These are phyloP conservation scores for Xylogone sp. DNA, from an alignment of 2,329 filamentous ascomycete genomes.

Conservation along the genomic window DNA sequence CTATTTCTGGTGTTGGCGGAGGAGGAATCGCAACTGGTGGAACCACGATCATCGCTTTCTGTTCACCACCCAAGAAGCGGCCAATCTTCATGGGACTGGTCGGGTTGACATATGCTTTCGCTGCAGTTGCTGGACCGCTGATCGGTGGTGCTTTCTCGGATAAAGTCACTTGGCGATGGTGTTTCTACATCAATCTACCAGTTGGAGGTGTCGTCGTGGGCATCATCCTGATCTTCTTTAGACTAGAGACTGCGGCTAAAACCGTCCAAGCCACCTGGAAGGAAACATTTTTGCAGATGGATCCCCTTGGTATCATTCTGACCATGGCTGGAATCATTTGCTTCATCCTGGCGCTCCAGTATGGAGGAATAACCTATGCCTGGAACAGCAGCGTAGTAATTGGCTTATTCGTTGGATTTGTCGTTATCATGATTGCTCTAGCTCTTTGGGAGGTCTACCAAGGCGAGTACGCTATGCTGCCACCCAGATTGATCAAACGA, in stretches of 20 bases:
- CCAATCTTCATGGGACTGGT: slow-evolving; percentile 28
- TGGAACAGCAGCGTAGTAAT: slow-evolving; percentile 37
- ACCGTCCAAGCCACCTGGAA: slow-evolving; percentile 28
- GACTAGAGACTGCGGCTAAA: slow-evolving; percentile 31
- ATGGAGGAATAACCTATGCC: slow-evolving; percentile 35
- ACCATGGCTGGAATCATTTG: slow-evolving; percentile 37
- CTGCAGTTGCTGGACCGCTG: slow-evolving; percentile 23
- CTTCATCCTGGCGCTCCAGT: slow-evolving; percentile 40
- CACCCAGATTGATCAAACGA: slow-evolving; percentile 34
- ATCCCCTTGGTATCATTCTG: slow-evolving; percentile 36
- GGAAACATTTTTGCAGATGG: slow-evolving; percentile 41
- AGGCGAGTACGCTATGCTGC: slow-evolving; percentile 44
- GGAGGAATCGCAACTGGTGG: slow-evolving; percentile 31
- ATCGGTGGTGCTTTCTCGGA: slow-evolving; percentile 28
- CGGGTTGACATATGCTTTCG: slow-evolving; percentile 20
- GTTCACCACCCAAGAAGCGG: slow-evolving; percentile 22
- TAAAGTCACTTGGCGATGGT: slow-evolving; percentile 31
- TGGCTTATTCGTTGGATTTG: slow-evolving; percentile 34
- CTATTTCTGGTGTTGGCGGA: slow-evolving; percentile 27
- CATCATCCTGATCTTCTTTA: slow-evolving; percentile 38
- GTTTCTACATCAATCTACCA: slow-evolving; percentile 36
- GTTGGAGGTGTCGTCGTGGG: slow-evolving; percentile 31
- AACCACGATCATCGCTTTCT: slow-evolving; percentile 37
- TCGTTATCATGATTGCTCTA: slow-evolving; percentile 25
- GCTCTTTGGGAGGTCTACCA: slow-evolving; percentile 30